These are phyloP conservation scores for Xerocomus minutiporus DNA, from an alignment of 1,284 basidiomycete species.

Conservation along the genomic window DNA sequence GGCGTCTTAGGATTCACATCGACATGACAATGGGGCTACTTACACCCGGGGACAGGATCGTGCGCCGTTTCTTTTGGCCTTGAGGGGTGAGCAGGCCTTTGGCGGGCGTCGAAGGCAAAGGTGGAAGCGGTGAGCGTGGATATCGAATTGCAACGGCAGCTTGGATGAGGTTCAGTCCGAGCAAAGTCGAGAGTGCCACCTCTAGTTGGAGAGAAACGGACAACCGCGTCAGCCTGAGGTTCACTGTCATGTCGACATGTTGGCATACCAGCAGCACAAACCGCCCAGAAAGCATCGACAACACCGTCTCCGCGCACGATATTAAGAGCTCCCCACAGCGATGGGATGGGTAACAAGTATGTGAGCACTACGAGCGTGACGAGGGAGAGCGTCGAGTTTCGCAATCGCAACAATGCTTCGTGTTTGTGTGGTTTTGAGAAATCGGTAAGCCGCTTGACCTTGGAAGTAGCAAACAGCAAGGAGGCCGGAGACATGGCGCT, in stretches of 20 bases:
- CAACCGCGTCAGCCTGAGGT: not conserved
- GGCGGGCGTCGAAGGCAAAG: conserved; percentile 35
- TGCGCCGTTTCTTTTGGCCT: conserved; percentile 36
- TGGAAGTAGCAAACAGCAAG: conserved; percentile 22
- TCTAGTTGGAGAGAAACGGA: conserved; percentile 34
- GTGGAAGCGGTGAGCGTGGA: conserved; percentile 43
- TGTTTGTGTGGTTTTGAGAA: conserved; percentile 50
- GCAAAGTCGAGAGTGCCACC: conserved; percentile 37
- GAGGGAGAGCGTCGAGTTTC: conserved; percentile 46
- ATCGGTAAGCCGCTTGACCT: conserved; percentile 25
- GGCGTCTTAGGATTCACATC: not conserved
- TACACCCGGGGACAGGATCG: conserved; percentile 46
- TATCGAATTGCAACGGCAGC: conserved; percentile 50
- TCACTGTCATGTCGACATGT: not conserved
- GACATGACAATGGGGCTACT: conserved; percentile 13
- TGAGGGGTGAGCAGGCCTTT: conserved; percentile 37
- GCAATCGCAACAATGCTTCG: conserved; percentile 52
- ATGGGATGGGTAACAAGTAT: conserved; percentile 50
- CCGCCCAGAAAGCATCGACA: conserved; percentile 15
- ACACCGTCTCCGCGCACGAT: conserved; percentile 27
- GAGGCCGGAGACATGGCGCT: conserved; percentile 19
- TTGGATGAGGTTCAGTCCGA: conserved; percentile 50
- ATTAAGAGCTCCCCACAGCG: conserved; percentile 37
- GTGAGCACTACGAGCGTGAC: conserved; percentile 45
- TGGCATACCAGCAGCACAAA: conserved; percentile 21